Evolutionary conservation across 1,284 basidiomycete species (phyloP).

Genomic region (Heterobasidion occidentale): DNA sequence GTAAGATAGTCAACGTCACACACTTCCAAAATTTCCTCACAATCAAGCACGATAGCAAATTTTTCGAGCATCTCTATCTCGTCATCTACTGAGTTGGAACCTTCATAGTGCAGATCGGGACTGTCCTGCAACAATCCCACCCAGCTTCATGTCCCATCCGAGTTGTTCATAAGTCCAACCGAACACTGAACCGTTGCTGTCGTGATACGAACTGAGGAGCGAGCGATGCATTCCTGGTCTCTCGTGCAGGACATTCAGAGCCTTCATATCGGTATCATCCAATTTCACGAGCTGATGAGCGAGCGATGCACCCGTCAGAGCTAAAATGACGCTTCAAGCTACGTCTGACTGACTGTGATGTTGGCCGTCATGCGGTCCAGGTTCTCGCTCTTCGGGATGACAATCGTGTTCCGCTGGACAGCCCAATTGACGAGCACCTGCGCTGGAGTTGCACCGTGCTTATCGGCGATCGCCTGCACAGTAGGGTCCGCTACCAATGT

Average conservation of each 20-base stretch:
- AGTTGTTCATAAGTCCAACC: conserved; percentile 45
- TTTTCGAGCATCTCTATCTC: too few relatives aligned
- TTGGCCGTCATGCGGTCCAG: conserved; percentile 39
- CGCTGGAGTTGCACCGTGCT: conserved; percentile 34
- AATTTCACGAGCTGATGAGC: conserved; percentile 21
- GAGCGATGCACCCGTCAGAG: too few relatives aligned
- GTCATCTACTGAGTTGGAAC: too few relatives aligned
- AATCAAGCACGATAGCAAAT: too few relatives aligned
- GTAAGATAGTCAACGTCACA: too few relatives aligned
- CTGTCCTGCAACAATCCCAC: conserved; percentile 22
- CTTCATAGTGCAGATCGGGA: too few relatives aligned
- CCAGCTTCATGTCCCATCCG: conserved; percentile 38
- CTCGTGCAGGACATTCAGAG: conserved; percentile 31
- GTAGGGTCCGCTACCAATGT: conserved; percentile 8
- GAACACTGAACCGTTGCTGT: conserved; percentile 27
- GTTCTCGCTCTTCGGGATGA: conserved; percentile 44
- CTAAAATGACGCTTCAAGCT: too few relatives aligned
- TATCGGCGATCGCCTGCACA: conserved; percentile 32
- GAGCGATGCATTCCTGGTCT: conserved; percentile 39
- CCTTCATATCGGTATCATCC: conserved; percentile 29
- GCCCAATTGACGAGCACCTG: conserved; percentile 48
- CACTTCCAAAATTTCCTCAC: too few relatives aligned
- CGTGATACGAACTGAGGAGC: conserved; percentile 23
- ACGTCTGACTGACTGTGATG: conserved; percentile 24
- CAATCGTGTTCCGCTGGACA: conserved; percentile 31